These are phyloP conservation scores for Euphrasia confusa DNA, from an alignment of 257 asterid species.

Conservation along the genomic window DNA sequence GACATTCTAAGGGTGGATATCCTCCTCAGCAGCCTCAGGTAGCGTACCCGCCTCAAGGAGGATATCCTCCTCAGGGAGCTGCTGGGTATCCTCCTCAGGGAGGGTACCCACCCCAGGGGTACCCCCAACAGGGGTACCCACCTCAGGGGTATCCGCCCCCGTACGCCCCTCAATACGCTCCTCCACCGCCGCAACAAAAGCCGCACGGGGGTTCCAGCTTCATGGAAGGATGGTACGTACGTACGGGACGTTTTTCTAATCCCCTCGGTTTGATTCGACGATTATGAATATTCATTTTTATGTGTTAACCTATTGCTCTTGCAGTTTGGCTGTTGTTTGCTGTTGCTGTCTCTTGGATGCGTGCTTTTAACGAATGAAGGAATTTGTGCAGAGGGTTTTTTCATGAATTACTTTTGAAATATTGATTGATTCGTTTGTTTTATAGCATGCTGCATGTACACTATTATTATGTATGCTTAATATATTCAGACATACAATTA, in stretches of 20 bases:
- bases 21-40: neutral
- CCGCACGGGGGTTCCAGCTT: neutral
- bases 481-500: no score
- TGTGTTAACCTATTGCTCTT: no score
- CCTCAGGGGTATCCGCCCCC: neutral
- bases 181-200: neutral
- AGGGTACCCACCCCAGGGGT: neutral
- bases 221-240: conserved; percentile 1
- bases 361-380: neutral
- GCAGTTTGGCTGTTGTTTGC: conserved; percentile 1
- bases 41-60: neutral
- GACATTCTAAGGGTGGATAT: neutral
- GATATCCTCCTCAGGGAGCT: neutral
- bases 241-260: neutral
- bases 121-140: neutral
- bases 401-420: no score
- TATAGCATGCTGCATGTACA: no score
- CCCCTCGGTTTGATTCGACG: no score
- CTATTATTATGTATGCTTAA: no score
- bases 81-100: neutral
- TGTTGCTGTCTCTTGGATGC: conserved; percentile 5
- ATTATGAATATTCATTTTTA: no score
- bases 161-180: neutral
- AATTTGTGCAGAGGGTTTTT: neutral
- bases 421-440: no score